phyloP scores from a whole-genome alignment of 768 basidiomycete genomes.

The Leccinum obscurum region DNA sequence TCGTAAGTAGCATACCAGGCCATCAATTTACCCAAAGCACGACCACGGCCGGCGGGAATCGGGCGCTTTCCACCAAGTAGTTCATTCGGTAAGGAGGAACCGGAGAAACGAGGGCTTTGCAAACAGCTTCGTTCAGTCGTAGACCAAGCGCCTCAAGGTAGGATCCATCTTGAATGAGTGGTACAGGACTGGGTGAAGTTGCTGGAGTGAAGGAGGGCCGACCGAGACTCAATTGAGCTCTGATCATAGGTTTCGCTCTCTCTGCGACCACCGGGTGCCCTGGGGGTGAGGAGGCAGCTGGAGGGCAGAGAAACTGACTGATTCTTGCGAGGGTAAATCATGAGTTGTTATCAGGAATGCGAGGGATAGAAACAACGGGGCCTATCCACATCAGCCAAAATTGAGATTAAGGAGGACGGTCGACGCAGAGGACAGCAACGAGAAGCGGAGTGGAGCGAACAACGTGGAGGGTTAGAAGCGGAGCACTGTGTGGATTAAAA shows the following conservation, averaged over 20 bases:
- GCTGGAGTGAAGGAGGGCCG: constrained; percentile 45
- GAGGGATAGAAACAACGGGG: constrained; percentile 30
- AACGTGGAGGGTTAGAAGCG: constrained; percentile 44
- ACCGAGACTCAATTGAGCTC: constrained; percentile 60
- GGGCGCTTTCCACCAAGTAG: constrained; percentile 65
- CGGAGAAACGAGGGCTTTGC: constrained; percentile 69
- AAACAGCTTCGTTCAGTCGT: constrained; percentile 80
- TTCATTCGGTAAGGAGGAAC: constrained; percentile 52
- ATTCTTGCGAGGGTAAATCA: constrained; percentile 69
- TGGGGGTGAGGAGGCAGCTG: constrained; percentile 49
- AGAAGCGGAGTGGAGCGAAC: constrained; percentile 59
- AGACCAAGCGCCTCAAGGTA: constrained; percentile 76
- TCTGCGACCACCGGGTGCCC: constrained; percentile 44
- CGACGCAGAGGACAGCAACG: constrained; percentile 61
- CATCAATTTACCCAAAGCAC: constrained; percentile 64
- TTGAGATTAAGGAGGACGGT: constrained; percentile 70
- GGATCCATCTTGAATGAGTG: constrained; percentile 73
- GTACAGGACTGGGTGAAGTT: constrained; percentile 35
- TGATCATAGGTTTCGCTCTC: constrained; percentile 53
- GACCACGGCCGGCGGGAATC: constrained; percentile 73
- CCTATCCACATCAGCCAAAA: constrained; percentile 44
- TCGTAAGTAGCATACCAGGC: constrained; percentile 53
- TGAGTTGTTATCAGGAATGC: constrained; percentile 13
- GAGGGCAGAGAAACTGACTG: constrained; percentile 64
- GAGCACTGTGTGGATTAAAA: constrained; percentile 18